Conservation (phyloP, 1,284 basidiomycete species). For the Ceratobasidium sp. region DNA sequence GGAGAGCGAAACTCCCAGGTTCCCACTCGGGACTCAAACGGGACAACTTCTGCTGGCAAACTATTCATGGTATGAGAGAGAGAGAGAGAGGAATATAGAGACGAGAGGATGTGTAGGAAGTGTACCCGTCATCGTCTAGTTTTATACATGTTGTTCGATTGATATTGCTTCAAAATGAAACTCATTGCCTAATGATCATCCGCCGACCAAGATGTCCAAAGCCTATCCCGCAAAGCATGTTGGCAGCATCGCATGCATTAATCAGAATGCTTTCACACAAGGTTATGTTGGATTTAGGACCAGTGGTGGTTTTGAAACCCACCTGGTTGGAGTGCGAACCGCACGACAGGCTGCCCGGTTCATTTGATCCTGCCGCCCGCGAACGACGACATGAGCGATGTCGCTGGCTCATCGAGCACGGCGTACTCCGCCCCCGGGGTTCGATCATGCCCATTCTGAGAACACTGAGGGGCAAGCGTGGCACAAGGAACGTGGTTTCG, state of each 20-base stretch:
- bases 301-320: not conserved
- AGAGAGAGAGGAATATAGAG: not conserved
- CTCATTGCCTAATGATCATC: not conserved
- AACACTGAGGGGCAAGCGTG: not conserved
- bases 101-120: not conserved
- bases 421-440: not conserved
- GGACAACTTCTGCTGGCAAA: not conserved
- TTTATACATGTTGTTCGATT: not conserved
- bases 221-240: not conserved
- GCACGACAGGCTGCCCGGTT: not conserved
- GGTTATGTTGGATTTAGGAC: not conserved
- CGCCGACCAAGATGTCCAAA: not conserved
- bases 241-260: not conserved
- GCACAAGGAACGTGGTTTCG: not conserved
- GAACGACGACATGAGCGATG: not conserved
- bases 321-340: not conserved
- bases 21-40: conserved; percentile 19
- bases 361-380: not conserved
- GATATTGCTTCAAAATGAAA: not conserved
- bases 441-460: not conserved
- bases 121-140: not conserved
- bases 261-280: not conserved
- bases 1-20: conserved; percentile 7
- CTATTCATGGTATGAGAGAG: not conserved
- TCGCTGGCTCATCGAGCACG: not conserved